Evolutionary conservation across 1,284 basidiomycete species (phyloP).

Genomic region (Inonotus hispidus): DNA sequence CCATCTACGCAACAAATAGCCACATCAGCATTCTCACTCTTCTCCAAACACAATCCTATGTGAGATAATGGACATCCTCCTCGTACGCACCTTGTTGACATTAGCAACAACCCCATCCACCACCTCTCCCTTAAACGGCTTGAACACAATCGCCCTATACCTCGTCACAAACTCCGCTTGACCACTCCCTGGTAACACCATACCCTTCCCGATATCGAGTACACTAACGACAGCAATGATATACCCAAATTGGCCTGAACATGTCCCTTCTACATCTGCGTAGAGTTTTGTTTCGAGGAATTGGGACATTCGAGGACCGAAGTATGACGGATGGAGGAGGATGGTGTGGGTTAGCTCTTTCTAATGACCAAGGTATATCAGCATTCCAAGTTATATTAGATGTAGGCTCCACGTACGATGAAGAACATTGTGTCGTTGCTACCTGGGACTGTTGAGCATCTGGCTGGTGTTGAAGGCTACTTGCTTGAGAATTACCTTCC

Average conservation of each 20-base stretch:
- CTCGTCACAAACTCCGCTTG: constrained; percentile 91
- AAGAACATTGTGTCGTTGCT: constrained; percentile 56
- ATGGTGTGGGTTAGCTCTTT: constrained; percentile 96
- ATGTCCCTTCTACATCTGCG: constrained; percentile 96
- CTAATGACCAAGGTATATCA: constrained; percentile 33
- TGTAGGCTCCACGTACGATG: constrained; percentile 47
- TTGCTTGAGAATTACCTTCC: background rate
- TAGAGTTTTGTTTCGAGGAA: constrained; percentile 93
- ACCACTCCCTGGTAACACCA: constrained; percentile 88
- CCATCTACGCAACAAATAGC: constrained; percentile 63
- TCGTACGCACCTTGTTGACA: constrained; percentile 80
- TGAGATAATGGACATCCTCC: background rate
- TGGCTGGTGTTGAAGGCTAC: background rate
- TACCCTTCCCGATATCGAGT: constrained; percentile 84
- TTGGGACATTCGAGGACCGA: constrained; percentile 91
- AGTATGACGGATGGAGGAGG: constrained; percentile 95
- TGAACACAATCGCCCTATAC: constrained; percentile 93
- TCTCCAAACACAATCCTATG: too few relatives aligned
- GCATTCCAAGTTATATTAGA: too few relatives aligned
- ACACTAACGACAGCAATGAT: constrained; percentile 95
- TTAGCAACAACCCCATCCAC: constrained; percentile 95
- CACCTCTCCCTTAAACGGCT: constrained; percentile 98
- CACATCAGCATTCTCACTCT: constrained; percentile 1
- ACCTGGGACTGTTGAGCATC: constrained; percentile 1
- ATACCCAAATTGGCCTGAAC: constrained; percentile 93